Evolutionary conservation across 257 asterid species (phyloP).

Genomic region (Przewalskia tangutica): DNA sequence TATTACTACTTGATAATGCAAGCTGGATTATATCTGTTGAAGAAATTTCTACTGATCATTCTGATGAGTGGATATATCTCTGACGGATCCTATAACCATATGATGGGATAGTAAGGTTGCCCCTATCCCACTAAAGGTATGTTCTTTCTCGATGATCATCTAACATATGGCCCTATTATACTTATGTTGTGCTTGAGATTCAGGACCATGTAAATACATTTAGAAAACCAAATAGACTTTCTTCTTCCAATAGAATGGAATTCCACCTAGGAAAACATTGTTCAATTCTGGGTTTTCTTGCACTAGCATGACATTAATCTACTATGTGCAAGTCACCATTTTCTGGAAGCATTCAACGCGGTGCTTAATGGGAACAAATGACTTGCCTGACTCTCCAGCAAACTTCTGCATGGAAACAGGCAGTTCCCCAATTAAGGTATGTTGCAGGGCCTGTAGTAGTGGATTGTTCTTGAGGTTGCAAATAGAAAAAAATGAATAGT

Average conservation of each 20-base stretch:
- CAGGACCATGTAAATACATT: not conserved
- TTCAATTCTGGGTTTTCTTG: not conserved
- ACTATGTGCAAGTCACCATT: not conserved
- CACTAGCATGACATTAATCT: not conserved
- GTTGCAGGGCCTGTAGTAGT: not conserved
- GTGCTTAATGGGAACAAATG: not conserved
- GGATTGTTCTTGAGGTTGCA: not conserved
- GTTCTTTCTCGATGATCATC: not conserved
- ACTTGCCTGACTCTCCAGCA: not conserved
- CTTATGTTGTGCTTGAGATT: not conserved
- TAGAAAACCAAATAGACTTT: not conserved
- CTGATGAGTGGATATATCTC: conserved; percentile 14
- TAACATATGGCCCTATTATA: not conserved
- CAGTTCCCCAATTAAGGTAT: not conserved
- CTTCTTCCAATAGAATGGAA: not conserved
- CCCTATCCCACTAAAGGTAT: not conserved
- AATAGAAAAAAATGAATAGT: not conserved
- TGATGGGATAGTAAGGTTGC: not conserved
- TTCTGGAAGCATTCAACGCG: not conserved
- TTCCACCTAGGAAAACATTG: not conserved
- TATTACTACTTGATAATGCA: conserved; percentile 29
- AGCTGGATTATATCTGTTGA: conserved; percentile 18
- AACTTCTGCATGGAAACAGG: not conserved
- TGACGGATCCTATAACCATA: not conserved
- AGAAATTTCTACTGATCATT: conserved; percentile 22